Evolutionary conservation across 495 filamentous ascomycete genomes (phyloP).

Genomic region (Amphirosellinia nigrospora): DNA sequence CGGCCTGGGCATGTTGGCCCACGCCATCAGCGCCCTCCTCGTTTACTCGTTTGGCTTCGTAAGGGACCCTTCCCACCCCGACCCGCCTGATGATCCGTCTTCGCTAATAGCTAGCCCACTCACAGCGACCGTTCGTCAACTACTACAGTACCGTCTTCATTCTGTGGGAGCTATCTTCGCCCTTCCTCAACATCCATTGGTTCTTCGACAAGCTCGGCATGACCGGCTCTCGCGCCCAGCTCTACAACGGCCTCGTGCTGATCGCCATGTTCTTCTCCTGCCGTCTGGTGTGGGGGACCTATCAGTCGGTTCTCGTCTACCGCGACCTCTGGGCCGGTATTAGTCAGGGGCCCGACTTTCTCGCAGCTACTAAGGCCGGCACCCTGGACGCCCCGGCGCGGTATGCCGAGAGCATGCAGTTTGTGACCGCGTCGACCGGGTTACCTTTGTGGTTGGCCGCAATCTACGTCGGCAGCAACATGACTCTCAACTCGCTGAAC

Average conservation of each 20-base stretch:
- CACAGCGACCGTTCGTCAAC: conserved; percentile 88
- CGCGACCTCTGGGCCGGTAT: conserved; percentile 77
- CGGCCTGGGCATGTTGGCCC: conserved; percentile 85
- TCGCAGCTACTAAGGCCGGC: conserved; percentile 37
- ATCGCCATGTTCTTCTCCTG: conserved; percentile 76
- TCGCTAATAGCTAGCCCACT: background rate
- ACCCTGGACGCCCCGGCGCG: conserved; percentile 40
- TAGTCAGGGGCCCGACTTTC: conserved; percentile 42
- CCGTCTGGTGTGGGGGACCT: conserved; percentile 91
- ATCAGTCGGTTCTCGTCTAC: conserved; percentile 77
- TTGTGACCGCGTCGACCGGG: conserved; percentile 49
- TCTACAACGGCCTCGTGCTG: conserved; percentile 40
- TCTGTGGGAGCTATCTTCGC: conserved; percentile 95
- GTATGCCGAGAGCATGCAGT: conserved; percentile 53
- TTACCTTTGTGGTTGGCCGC: conserved; percentile 82
- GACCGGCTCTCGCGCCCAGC: conserved; percentile 71
- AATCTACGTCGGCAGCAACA: conserved; percentile 77
- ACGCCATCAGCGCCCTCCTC: conserved; percentile 81
- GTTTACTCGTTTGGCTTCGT: conserved; percentile 95
- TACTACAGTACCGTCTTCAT: conserved; percentile 92
- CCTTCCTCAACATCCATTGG: conserved; percentile 98
- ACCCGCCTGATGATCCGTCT: background rate
- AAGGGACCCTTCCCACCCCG: conserved; percentile 49
- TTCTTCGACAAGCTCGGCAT: conserved; percentile 97
- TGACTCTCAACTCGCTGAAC: conserved; percentile 85